A percentile compares a stretch with the other conserved stretches of the same genome.
These are phyloP conservation scores for Fusarium udum DNA, from an alignment of 2,329 filamentous ascomycete species.

Conservation along the genomic window DNA sequence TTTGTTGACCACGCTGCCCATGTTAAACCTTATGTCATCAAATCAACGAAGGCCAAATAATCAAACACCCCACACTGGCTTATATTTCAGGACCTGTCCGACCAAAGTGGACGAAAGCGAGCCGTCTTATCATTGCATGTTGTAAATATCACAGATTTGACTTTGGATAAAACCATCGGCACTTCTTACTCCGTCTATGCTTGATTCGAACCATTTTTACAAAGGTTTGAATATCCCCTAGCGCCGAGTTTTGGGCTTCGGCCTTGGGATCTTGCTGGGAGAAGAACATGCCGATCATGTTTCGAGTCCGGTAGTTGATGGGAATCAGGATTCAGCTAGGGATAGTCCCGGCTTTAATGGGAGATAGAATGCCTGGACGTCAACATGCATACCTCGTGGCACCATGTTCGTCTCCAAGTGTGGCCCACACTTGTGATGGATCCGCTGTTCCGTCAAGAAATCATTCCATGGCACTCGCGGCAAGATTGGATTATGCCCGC, in stretches of 20 bases:
- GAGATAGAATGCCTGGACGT: background rate
- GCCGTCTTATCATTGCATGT: background rate
- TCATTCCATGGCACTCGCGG: background rate
- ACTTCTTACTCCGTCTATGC: background rate
- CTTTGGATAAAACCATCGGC: background rate
- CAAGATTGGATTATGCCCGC: background rate
- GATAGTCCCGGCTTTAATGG: background rate
- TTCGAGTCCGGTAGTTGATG: background rate
- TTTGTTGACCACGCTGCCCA: background rate
- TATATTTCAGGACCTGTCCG: background rate
- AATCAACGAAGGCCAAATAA: background rate
- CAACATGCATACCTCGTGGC: background rate
- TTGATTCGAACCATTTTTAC: background rate
- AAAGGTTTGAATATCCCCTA: background rate
- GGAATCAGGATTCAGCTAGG: background rate
- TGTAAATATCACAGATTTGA: background rate
- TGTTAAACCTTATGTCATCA: background rate
- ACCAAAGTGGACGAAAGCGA: background rate
- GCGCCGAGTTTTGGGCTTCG: background rate
- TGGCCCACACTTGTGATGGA: background rate
- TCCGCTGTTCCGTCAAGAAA: background rate
- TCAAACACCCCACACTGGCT: background rate
- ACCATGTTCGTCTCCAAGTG: background rate
- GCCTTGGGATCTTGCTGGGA: background rate
- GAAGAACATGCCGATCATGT: background rate